phyloP scores from a whole-genome alignment of 306 rosid genomes.

The Cucurbita pepo region DNA sequence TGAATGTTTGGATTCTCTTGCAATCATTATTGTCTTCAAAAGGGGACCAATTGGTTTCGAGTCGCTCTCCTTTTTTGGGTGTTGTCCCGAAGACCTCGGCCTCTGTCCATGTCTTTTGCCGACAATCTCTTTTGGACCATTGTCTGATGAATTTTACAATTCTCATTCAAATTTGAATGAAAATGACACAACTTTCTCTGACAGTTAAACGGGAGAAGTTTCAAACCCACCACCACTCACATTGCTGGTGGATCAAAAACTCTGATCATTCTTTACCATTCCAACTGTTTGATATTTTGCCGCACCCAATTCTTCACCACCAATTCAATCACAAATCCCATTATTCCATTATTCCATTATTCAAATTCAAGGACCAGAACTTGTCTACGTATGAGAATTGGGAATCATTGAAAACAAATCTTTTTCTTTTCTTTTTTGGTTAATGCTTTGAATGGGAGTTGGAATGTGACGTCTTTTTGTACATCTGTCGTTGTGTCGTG shows the following conservation, averaged over 20 bases:
- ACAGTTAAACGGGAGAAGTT: constrained; percentile 10
- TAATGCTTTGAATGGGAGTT: constrained; percentile 1
- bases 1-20: constrained; percentile 51
- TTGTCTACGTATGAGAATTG: constrained; percentile 12
- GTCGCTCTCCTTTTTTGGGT: constrained; percentile 49
- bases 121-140: constrained; percentile 49
- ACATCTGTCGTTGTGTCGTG: constrained; percentile 22
- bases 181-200: constrained; percentile 19
- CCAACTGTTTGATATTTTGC: constrained; percentile 24
- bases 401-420: constrained; percentile 13
- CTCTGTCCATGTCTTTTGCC: constrained; percentile 50
- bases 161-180: constrained; percentile 22
- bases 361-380: constrained; percentile 17
- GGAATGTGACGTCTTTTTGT: constrained; percentile 13
- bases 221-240: constrained; percentile 29
- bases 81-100: constrained; percentile 44
- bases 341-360: constrained; percentile 2
- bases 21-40: constrained; percentile 36
- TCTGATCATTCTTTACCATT: constrained; percentile 33
- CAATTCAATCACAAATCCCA: constrained; percentile 11
- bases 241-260: constrained; percentile 47
- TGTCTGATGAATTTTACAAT: constrained; percentile 28
- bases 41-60: constrained; percentile 62
- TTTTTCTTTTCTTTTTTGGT: constrained; percentile 3
- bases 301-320: neutral